Percentiles rank a stretch among this genome's conserved stretches.
phyloP scores from a whole-genome alignment of 2,329 filamentous ascomycete species.

The Penicillium paneum region DNA sequence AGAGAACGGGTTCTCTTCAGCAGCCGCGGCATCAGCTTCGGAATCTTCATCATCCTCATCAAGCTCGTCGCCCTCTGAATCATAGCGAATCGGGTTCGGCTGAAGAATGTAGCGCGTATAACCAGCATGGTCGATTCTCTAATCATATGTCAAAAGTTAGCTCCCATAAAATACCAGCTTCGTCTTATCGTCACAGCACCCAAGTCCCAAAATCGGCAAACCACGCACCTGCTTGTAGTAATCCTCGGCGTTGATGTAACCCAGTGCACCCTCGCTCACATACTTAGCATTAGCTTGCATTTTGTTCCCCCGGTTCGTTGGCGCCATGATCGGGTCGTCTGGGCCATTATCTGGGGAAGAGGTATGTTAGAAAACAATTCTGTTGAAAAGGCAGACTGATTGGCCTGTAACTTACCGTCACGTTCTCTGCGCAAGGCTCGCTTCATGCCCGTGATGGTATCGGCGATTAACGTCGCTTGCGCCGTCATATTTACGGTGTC shows the following conservation, averaged over 20 bases:
- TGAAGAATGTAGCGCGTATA: constrained; percentile 59
- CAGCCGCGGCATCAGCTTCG: constrained; percentile 56
- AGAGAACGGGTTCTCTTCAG: constrained; percentile 60
- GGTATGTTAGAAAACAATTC: constrained; percentile 12
- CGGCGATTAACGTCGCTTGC: constrained; percentile 47
- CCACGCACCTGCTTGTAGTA: constrained; percentile 55
- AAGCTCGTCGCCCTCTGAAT: constrained; percentile 62
- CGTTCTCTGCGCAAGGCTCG: constrained; percentile 48
- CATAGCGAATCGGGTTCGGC: constrained; percentile 58
- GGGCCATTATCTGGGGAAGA: constrained; percentile 36
- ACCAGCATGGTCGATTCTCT: constrained; percentile 62
- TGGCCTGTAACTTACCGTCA: constrained; percentile 37
- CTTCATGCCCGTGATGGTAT: constrained; percentile 56
- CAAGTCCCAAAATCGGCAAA: neutral
- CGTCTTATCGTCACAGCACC: constrained; percentile 5
- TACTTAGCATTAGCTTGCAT: constrained; percentile 57
- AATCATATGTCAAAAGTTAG: constrained; percentile 11
- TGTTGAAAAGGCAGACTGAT: neutral
- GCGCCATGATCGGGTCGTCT: constrained; percentile 53
- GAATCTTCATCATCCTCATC: constrained; percentile 57
- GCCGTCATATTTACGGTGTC: constrained; percentile 38
- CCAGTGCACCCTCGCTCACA: constrained; percentile 55
- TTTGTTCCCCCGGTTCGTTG: constrained; percentile 61
- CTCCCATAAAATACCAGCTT: neutral
- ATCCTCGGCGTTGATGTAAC: constrained; percentile 49